These are phyloP conservation scores for Furcasterigmium furcatum DNA, from an alignment of 2,329 filamentous ascomycete species.

Conservation along the genomic window DNA sequence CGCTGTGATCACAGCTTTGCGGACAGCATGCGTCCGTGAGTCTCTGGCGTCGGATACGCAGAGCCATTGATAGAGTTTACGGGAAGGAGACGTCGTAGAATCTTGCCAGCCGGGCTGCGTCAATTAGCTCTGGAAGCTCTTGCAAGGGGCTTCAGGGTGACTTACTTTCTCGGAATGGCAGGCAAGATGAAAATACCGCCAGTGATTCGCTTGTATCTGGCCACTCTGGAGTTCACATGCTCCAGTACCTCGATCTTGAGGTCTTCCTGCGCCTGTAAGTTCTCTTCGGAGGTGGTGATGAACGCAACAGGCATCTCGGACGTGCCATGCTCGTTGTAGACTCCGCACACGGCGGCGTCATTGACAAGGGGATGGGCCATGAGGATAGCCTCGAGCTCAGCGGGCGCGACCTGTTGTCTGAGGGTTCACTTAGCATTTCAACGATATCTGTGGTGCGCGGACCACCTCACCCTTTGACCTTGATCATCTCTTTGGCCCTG, in stretches of 20 bases:
- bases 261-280: background rate
- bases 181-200: slow-evolving; percentile 4
- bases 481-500: slow-evolving; percentile 10
- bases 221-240: slow-evolving; percentile 2
- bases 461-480: slow-evolving; percentile 7
- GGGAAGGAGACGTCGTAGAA: slow-evolving; percentile 7
- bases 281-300: slow-evolving; percentile 1
- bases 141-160: background rate
- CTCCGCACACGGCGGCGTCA: slow-evolving; percentile 6
- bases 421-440: background rate
- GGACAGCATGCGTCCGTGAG: too few relatives aligned
- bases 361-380: slow-evolving; percentile 5
- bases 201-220: slow-evolving; percentile 6
- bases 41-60: too few relatives aligned
- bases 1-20: too few relatives aligned
- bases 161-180: slow-evolving; percentile 8
- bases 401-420: slow-evolving; percentile 8
- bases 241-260: background rate
- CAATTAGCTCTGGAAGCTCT: background rate
- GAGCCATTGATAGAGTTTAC: too few relatives aligned
- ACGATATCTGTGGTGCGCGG: background rate
- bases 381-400: slow-evolving; percentile 6
- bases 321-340: slow-evolving; percentile 7
- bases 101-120: slow-evolving; percentile 7
- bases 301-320: slow-evolving; percentile 8